Percentiles rank a stretch among this genome's conserved stretches.
Conservation (phyloP, 1,284 basidiomycete species). For the Chalciporus sp. region DNA sequence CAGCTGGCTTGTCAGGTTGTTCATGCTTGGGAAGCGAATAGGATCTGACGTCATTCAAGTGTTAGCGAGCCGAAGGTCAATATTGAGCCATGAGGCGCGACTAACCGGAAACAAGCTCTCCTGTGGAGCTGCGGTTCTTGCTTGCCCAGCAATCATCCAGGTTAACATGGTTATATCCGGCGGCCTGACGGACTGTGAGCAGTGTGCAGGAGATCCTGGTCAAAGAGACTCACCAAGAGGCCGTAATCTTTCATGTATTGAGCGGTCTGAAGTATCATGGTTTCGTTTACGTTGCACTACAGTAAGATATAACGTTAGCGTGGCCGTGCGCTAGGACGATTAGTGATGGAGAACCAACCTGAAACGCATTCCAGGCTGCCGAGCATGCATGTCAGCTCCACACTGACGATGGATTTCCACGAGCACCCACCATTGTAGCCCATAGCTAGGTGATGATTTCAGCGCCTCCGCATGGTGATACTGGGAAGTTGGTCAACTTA, state of each 20-base stretch:
- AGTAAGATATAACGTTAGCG: not conserved
- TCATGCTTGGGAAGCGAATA: conserved; percentile 44
- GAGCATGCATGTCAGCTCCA: conserved; percentile 1
- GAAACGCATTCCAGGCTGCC: conserved; percentile 31
- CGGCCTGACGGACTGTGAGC: conserved; percentile 38
- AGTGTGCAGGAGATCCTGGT: not conserved
- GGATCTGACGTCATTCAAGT: conserved; percentile 17
- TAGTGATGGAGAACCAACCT: conserved; percentile 16
- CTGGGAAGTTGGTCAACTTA: conserved; percentile 6
- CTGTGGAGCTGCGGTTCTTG: conserved; percentile 46
- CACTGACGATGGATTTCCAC: not conserved
- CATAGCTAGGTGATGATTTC: conserved; percentile 24
- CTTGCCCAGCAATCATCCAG: conserved; percentile 62
- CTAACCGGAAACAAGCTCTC: conserved; percentile 48
- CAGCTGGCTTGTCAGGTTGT: conserved; percentile 49
- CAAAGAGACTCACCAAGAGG: conserved; percentile 38
- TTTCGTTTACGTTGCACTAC: conserved; percentile 42
- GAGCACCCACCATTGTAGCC: conserved; percentile 32
- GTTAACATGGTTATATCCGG: conserved; percentile 56
- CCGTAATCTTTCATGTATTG: conserved; percentile 50
- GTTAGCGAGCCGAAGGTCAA: conserved; percentile 29
- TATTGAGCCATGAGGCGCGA: conserved; percentile 30
- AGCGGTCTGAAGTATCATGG: conserved; percentile 50
- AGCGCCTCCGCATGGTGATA: conserved; percentile 2
- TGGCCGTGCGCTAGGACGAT: not conserved